Evolutionary conservation across 2,329 filamentous ascomycete species (phyloP), one percentile per base, ranked within the genome.

Genomic region (Botrytis tulipae): DNA sequence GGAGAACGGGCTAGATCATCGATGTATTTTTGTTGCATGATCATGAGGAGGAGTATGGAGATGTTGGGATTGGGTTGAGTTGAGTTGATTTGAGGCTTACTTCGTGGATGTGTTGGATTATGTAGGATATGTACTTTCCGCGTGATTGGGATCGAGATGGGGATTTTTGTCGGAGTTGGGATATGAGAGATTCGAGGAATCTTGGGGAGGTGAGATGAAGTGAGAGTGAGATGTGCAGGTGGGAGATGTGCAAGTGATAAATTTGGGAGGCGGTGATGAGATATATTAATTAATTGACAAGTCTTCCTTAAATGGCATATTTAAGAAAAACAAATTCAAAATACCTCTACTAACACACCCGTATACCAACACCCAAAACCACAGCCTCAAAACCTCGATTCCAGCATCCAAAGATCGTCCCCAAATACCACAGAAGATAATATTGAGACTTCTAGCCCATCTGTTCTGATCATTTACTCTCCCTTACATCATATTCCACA

Each of bases 401-500:
- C 44, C 7, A 22, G 18, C 8, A 46, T n/a, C 25, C 4, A 14
- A 3, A 51, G 35, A 35, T 35, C 4, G 12, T 5, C 48, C 48
- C 48, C 4, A 51, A 3, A n/a, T 51, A 10, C 48, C 2, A 1
- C 25, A n/a, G 22, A 5, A 51, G 1, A 51, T 25, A 12, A n/a
- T 6, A 5, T 51, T 4, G 4, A 51, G 25, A 51, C 4, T 25
- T 12, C 9, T 48, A 48, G 22, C 22, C 46, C 9, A 2, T 25
- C 25, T n/a, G 14, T 51, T 1, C 25, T 0, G 10, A 14, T 0
- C 10, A n/a, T 48, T 51, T 14, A 0, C 2, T n/a, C 22, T n/a
- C 48, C 25, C 48, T 51, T 51, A 2, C 25, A 14, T 51, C 25
- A 12, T 6, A n/a, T 5, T 6, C 10, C 25, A 51, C 25, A n/a